phyloP scores from a whole-genome alignment of 768 basidiomycete genomes.

The Auricularia sp. region DNA sequence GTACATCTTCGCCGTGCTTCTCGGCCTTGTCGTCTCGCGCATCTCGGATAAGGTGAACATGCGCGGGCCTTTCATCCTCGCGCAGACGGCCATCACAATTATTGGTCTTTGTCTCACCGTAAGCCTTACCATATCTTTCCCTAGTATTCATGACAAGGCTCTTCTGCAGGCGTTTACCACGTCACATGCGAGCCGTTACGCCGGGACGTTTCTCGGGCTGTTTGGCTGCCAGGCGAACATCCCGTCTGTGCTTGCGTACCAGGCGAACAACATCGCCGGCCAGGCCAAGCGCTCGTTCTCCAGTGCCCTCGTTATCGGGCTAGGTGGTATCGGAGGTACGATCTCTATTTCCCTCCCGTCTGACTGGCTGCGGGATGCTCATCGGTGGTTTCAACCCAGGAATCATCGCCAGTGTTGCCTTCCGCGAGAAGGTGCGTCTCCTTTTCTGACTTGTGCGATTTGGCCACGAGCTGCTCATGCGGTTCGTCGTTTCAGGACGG shows the following conservation, averaged over 20 bases:
- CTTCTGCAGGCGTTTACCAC: neutral
- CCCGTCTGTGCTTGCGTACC: conserved; percentile 4
- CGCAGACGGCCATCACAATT: conserved; percentile 12
- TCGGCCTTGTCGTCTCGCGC: conserved; percentile 12
- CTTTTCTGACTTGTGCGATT: neutral
- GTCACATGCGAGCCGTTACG: neutral
- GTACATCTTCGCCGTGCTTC: conserved; percentile 16
- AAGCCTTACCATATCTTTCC: neutral
- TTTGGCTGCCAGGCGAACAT: conserved; percentile 1
- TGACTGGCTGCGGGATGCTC: too few relatives aligned
- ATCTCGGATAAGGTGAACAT: conserved; percentile 13
- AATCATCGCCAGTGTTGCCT: conserved; percentile 10
- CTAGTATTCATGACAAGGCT: too few relatives aligned
- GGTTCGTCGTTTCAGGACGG: conserved; percentile 3
- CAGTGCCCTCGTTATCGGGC: conserved; percentile 12
- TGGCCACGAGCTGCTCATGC: neutral
- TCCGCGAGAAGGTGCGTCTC: conserved; percentile 4
- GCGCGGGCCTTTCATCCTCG: conserved; percentile 16
- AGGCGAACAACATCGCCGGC: conserved; percentile 13
- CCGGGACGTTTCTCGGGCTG: conserved; percentile 5
- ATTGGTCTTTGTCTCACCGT: conserved; percentile 11
- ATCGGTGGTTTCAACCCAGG: too few relatives aligned
- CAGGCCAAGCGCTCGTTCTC: conserved; percentile 16
- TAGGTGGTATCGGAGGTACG: conserved; percentile 14
- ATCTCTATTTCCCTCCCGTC: too few relatives aligned